A percentile compares a stretch with the other conserved stretches of the same genome.
Evolutionary conservation across 768 basidiomycete species (phyloP).

Genomic region (Tricholoma sp.): DNA sequence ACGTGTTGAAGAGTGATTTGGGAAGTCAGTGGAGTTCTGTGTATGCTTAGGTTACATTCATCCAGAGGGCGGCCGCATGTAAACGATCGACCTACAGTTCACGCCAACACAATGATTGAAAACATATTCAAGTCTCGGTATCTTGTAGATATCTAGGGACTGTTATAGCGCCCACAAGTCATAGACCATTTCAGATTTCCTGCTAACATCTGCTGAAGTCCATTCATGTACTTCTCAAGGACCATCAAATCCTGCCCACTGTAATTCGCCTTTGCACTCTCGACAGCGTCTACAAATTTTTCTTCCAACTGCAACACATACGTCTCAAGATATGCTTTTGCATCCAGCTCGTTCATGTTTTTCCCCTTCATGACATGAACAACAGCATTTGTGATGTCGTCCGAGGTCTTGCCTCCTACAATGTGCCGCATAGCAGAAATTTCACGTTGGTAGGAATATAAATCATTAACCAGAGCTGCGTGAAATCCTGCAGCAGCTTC

Average conservation of each 20-base stretch:
- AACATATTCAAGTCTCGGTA: no score
- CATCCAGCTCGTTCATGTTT: background rate
- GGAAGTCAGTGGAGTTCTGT: conserved; percentile 19
- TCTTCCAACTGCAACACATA: background rate
- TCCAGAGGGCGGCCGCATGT: no score
- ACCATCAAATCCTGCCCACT: background rate
- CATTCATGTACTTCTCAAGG: no score
- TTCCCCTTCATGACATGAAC: background rate
- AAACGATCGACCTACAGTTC: no score
- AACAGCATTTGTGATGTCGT: background rate
- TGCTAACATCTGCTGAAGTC: no score
- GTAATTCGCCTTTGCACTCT: background rate
- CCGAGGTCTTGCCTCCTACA: background rate
- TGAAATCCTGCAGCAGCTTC: background rate
- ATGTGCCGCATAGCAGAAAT: background rate
- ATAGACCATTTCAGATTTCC: no score
- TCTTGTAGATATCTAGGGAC: no score
- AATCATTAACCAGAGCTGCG: background rate
- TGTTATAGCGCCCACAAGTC: no score
- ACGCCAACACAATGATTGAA: no score
- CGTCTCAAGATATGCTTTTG: background rate
- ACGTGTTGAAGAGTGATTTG: conserved; percentile 15
- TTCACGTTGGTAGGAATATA: background rate
- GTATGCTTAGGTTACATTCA: no score
- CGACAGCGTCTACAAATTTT: background rate